Evolutionary conservation across 2,329 filamentous ascomycete species (phyloP).

Genomic region (Ophiostoma sp.): DNA sequence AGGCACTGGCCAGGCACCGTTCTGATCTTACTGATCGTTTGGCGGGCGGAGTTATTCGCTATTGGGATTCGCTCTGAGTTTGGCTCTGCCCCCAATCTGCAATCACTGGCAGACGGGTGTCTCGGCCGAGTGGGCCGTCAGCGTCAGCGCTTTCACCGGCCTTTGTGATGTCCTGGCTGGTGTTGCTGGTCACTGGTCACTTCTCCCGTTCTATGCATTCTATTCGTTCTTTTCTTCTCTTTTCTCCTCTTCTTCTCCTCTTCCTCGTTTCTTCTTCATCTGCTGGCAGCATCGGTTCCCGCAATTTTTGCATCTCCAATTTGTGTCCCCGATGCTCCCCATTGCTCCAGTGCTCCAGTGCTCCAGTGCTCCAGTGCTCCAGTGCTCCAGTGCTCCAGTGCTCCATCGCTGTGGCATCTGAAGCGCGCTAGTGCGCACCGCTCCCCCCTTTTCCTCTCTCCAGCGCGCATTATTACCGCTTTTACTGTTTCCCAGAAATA

Average conservation of each 20-base stretch:
- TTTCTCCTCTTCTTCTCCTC: background rate
- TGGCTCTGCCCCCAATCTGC: too few species aligned
- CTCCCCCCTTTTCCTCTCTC: background rate
- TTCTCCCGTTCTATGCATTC: background rate
- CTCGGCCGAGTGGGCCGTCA: too few species aligned
- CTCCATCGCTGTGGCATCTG: background rate
- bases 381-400: too few species aligned
- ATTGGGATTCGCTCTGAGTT: too few species aligned
- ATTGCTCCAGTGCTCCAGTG: background rate
- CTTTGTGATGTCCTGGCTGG: too few species aligned
- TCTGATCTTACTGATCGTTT: too few species aligned
- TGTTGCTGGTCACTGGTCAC: too few species aligned
- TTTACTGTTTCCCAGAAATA: slow-evolving; percentile 8
- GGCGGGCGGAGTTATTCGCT: too few species aligned
- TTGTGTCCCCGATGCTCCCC: background rate
- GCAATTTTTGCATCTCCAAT: background rate
- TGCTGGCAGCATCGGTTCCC: background rate
- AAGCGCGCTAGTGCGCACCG: slow-evolving; percentile 12
- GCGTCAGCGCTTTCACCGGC: too few species aligned
- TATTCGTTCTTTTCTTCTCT: background rate
- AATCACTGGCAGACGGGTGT: too few species aligned
- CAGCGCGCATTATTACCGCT: slow-evolving; percentile 10
- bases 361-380: too few species aligned
- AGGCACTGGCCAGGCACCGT: too few species aligned
- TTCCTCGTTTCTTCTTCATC: background rate